Evolutionary conservation across 495 filamentous ascomycete species (phyloP), one percentile per base, ranked within the genome.

Genomic region (Talaromyces nanjingensis): DNA sequence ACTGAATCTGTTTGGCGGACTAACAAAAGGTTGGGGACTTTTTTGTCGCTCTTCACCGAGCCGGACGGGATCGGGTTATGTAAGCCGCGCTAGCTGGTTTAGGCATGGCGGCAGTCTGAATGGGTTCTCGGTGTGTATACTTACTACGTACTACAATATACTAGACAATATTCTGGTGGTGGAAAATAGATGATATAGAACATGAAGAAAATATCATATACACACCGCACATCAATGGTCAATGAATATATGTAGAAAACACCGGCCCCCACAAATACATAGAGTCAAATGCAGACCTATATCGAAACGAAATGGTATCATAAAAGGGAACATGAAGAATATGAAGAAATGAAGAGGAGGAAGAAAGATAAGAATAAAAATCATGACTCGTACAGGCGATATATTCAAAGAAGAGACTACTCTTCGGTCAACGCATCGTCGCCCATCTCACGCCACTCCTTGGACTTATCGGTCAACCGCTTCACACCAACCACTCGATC

Each of bases 341-440:
- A 20, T 27, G 25, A 56, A 25, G 12, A 58, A 58, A 58, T 58
- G 12, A 16, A 58, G 22, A 24, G 2, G 55, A 56, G 53, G 22
- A 29, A 56, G 27, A 56, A 56, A 56, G 53, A n/a, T 9, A 27
- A 22, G 53, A 56, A 56, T 6, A 25, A 29, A 8, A 27, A 22
- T 56, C 53, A 56, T 56, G 53, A 56, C 53, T 56, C 53, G 53
- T 59, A 59, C 22, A 59, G 25, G 16, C 14, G 57, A 16, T 37
- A 42, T 14, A 59, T 33, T 39, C 57, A 39, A 24, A 20, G 29
- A 61, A 49, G n/a, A 79, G 68, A 56, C 60, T 39, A 64, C 73
- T 97, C 92, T 74, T 97, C 92, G 71, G 90, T 93, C 68, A 96
- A 84, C 55, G 87, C 87, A 69, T 91, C 91, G 45, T 90, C 90